These are phyloP conservation scores for Neurospora pannonica DNA, from an alignment of 495 filamentous ascomycete species.

Conservation along the genomic window DNA sequence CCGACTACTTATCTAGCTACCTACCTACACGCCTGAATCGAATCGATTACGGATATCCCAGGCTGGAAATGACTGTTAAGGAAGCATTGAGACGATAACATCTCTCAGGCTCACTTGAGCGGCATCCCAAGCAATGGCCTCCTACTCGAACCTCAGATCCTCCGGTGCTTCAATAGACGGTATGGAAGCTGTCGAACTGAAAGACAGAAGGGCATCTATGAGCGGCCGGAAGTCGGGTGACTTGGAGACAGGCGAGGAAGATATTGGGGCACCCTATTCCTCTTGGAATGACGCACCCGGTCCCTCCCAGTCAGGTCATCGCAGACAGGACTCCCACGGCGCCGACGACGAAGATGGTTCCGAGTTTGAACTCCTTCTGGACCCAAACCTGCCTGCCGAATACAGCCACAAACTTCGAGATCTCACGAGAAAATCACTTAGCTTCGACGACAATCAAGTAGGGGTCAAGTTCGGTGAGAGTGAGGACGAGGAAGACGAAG, in stretches of 20 bases:
- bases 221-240: not conserved
- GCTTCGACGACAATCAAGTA: conserved; percentile 29
- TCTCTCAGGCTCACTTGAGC: not conserved
- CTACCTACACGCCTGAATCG: not conserved
- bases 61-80: not conserved
- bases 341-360: conserved; percentile 27
- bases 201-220: not conserved
- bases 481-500: conserved; percentile 14
- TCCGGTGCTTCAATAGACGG: not conserved
- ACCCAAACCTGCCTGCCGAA: conserved; percentile 38
- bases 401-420: conserved; percentile 15
- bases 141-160: not conserved
- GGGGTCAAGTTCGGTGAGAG: conserved; percentile 8
- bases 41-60: not conserved
- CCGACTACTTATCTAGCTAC: not conserved
- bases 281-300: not conserved
- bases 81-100: not conserved
- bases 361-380: conserved; percentile 35
- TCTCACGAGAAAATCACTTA: conserved; percentile 17
- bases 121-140: not conserved
- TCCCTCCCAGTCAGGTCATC: conserved; percentile 4
- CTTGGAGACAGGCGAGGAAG: not conserved
- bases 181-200: not conserved
- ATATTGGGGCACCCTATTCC: not conserved
- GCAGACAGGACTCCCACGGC: conserved; percentile 17